Base-by-base conservation (phyloP, 495 filamentous ascomycete species). In the Saxophila tyrrhenica region DNA sequence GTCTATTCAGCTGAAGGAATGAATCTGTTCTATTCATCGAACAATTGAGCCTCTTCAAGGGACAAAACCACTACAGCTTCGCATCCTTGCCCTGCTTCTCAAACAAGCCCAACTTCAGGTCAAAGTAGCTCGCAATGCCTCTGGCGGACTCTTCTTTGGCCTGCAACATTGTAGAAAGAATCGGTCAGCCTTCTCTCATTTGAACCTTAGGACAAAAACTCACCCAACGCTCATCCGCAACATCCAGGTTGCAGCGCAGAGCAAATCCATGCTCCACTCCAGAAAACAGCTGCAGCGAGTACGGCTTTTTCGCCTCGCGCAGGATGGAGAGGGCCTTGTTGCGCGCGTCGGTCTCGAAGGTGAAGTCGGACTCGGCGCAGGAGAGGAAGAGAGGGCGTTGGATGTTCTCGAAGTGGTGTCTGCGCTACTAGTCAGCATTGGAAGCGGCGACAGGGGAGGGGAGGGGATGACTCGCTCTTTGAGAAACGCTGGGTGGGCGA, bases 231-330 rank as follows among this genome's bases (percentile, higher is more conserved):
- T 44, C 41, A 44, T 44, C 8, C 7, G 41, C 7, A 8, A 17
- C 7, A 8, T 8, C 7, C 7, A 21, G 19, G 17, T 44, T 17
- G 17, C 19, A 44, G 41, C 41, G 41, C 41, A 44, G 41, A 3
- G 41, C 41, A 44, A 44, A 44, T 5, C 41, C 41, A 17, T 44
- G 41, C 41, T 44, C 41, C 5, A 44, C 41, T 17, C 41, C 19
- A n/a, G 41, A 44, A n/a, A 44, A 44, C n/a, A 44, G 41, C n/a
- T 44, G 19, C 3, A 44, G 41, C n/a, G 41, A 44, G 41, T 44
- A 44, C 7, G 41, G 41, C 41, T 44, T 44, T n/a, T 44, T 44
- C 41, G 41, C 41, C 41, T 44, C 16, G 3, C 41, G 3, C 41
- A 44, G 41, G n/a, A 44, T 44, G 5, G 41, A 9, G n/a, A 44